Evolutionary conservation across 1,284 basidiomycete genomes (phyloP).

Genomic region (Ceratobasidium sp.): DNA sequence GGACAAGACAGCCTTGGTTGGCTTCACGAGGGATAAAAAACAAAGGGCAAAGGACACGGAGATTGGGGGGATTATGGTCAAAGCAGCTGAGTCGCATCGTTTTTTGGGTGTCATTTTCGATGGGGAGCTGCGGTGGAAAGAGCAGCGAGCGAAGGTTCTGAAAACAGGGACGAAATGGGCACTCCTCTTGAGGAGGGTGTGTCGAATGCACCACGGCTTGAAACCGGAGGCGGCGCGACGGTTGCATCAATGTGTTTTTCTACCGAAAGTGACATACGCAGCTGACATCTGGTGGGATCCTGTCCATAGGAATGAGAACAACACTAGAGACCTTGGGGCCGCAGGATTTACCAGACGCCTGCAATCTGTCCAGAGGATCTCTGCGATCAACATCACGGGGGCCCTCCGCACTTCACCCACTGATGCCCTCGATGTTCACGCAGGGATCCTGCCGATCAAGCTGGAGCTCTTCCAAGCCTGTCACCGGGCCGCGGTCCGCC

Average conservation of each 20-base stretch:
- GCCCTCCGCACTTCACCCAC: constrained; percentile 20
- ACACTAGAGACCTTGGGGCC: constrained; percentile 2
- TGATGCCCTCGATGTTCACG: constrained; percentile 15
- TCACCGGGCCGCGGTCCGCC: constrained; percentile 11
- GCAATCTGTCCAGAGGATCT: constrained; percentile 8
- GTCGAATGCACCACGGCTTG: neutral
- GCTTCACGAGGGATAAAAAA: neutral
- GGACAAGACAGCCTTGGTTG: constrained; percentile 26
- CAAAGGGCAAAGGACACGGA: neutral
- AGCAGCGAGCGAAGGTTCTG: constrained; percentile 33
- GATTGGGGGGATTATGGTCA: neutral
- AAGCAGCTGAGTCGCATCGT: constrained; percentile 1
- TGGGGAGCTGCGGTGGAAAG: constrained; percentile 36
- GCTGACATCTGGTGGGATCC: constrained; percentile 40
- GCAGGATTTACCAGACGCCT: constrained; percentile 2
- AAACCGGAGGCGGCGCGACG: neutral
- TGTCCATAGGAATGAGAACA: neutral
- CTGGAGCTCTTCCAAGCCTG: constrained; percentile 2
- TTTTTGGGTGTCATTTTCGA: constrained; percentile 47
- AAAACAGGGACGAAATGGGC: constrained; percentile 11
- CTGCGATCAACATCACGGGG: constrained; percentile 27
- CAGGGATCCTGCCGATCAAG: constrained; percentile 17
- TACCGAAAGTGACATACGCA: constrained; percentile 24
- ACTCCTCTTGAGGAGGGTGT: neutral
- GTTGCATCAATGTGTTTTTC: constrained; percentile 10